A percentile compares a stretch with the other conserved stretches of the same genome.
Conservation (phyloP, 2,329 filamentous ascomycete species). For the Chaetomiaceae sp. region DNA sequence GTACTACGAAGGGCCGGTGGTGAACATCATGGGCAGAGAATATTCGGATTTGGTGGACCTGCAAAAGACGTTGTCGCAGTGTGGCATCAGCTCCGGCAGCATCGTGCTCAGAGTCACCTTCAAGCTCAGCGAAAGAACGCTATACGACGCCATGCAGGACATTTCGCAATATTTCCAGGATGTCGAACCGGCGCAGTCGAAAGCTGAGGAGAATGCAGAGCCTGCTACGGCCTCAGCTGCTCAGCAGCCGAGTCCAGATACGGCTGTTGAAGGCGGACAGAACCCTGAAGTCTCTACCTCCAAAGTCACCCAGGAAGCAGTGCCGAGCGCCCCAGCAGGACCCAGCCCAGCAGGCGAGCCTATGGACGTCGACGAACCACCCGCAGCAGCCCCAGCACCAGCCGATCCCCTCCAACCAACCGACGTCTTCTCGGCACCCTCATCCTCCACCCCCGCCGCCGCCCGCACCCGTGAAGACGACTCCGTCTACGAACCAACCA, state of each 20-base stretch:
- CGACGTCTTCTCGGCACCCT: constrained; percentile 73
- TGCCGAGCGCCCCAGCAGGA: background rate
- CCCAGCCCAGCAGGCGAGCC: background rate
- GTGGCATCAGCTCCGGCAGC: constrained; percentile 82
- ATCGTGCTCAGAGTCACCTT: constrained; percentile 76
- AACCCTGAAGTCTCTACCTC: constrained; percentile 11
- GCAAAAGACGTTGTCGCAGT: constrained; percentile 81
- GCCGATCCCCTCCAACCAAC: constrained; percentile 46
- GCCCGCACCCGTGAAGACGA: constrained; percentile 65
- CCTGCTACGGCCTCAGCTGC: constrained; percentile 13
- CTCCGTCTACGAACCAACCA: constrained; percentile 69
- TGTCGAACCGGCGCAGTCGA: constrained; percentile 31
- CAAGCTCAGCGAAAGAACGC: constrained; percentile 67
- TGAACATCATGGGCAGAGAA: constrained; percentile 80
- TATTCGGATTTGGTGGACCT: constrained; percentile 73
- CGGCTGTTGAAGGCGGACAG: constrained; percentile 4
- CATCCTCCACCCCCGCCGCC: constrained; percentile 68
- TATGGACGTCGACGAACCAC: constrained; percentile 21
- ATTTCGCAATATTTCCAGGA: constrained; percentile 72
- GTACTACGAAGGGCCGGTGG: constrained; percentile 80
- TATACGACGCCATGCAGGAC: constrained; percentile 80
- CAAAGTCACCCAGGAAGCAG: background rate
- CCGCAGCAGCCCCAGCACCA: background rate
- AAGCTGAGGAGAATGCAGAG: constrained; percentile 16
- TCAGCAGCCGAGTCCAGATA: constrained; percentile 15